phyloP scores from a whole-genome alignment of 2,329 filamentous ascomycete genomes.

The Cladophialophora bantiana region DNA sequence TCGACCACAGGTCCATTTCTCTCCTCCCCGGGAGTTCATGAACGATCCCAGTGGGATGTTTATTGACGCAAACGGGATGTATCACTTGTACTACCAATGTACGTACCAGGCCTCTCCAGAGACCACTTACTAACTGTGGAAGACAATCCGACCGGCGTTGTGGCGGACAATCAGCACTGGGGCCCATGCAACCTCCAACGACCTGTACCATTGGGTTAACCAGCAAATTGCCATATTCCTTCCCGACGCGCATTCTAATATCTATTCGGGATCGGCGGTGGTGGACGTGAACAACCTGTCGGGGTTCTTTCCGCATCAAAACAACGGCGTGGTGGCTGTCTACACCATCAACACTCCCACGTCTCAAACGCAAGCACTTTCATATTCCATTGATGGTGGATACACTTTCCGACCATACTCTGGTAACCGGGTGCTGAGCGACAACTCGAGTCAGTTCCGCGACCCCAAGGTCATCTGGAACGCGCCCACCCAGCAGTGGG shows the following conservation, averaged over 20 bases:
- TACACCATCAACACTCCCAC: slow-evolving; percentile 55
- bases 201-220: slow-evolving; percentile 70
- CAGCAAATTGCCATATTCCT: slow-evolving; percentile 68
- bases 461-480: slow-evolving; percentile 72
- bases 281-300: slow-evolving; percentile 70
- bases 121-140: background rate
- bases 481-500: slow-evolving; percentile 59
- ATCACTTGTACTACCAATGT: slow-evolving; percentile 72
- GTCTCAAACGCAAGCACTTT: slow-evolving; percentile 64
- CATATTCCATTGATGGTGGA: slow-evolving; percentile 68
- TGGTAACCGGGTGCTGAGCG: slow-evolving; percentile 66
- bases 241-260: slow-evolving; percentile 52
- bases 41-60: slow-evolving; percentile 73
- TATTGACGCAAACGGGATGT: slow-evolving; percentile 62
- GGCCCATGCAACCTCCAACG: slow-evolving; percentile 68
- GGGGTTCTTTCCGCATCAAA: slow-evolving; percentile 68
- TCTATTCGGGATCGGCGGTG: slow-evolving; percentile 65
- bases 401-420: slow-evolving; percentile 67
- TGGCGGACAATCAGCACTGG: slow-evolving; percentile 69
- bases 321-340: slow-evolving; percentile 69
- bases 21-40: slow-evolving; percentile 45
- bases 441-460: slow-evolving; percentile 64
- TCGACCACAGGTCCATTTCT: slow-evolving; percentile 46
- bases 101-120: background rate
- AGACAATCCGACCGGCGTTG: slow-evolving; percentile 55